phyloP scores from a whole-genome alignment of 768 basidiomycete species.

The Suillus subluteus region DNA sequence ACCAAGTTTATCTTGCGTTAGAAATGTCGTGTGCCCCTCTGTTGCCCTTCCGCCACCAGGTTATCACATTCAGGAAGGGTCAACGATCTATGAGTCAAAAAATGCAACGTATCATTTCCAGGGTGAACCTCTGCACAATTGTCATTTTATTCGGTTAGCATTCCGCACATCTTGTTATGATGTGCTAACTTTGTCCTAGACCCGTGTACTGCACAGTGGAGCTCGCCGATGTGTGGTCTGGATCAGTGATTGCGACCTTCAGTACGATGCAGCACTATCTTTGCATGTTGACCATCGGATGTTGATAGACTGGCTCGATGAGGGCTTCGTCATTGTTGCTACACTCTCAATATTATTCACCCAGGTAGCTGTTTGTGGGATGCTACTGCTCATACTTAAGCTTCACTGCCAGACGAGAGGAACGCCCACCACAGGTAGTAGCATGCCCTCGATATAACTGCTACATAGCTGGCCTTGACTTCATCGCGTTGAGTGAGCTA shows the following conservation, averaged over 20 bases:
- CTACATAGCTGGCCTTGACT: background rate
- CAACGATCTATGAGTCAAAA: slow-evolving; percentile 6
- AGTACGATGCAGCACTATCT: no score
- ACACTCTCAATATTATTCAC: no score
- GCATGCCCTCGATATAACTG: background rate
- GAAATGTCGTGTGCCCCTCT: slow-evolving; percentile 37
- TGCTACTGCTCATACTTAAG: no score
- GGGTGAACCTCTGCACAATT: no score
- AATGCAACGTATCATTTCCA: slow-evolving; percentile 20
- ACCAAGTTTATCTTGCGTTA: slow-evolving; percentile 49
- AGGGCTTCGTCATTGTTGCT: no score
- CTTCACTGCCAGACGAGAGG: no score
- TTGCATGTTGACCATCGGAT: no score
- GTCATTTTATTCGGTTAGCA: no score
- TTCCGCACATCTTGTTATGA: no score
- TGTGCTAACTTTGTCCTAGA: slow-evolving; percentile 1
- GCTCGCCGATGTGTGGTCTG: background rate
- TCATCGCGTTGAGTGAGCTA: background rate
- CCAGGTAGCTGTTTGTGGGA: no score
- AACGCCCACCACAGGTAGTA: no score
- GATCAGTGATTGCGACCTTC: background rate
- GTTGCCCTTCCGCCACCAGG: slow-evolving; percentile 5
- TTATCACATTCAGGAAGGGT: slow-evolving; percentile 1
- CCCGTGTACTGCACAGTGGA: background rate
- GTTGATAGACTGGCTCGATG: no score